Evolutionary conservation across 2,329 filamentous ascomycete genomes (phyloP).

Genomic region (Berkeleyomyces rouxiae): DNA sequence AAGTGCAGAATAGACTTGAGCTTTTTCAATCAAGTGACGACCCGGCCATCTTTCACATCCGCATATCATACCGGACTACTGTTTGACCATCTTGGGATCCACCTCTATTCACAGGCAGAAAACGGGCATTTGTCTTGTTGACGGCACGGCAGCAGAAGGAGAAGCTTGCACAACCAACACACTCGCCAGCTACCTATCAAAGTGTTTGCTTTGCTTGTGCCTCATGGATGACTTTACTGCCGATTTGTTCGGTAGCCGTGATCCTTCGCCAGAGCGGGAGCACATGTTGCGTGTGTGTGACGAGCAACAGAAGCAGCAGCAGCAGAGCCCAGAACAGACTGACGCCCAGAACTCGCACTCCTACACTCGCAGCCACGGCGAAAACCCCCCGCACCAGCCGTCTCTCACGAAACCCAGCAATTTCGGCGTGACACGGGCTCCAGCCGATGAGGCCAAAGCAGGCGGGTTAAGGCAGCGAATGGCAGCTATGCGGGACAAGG

Average conservation of each 20-base stretch:
- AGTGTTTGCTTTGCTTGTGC: neutral
- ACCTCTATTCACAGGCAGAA: too few species aligned
- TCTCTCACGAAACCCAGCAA: neutral
- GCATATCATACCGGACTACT: too few species aligned
- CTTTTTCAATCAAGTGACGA: too few species aligned
- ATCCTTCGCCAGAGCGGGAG: constrained; percentile 14
- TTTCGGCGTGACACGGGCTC: constrained; percentile 5
- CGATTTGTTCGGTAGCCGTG: constrained; percentile 20
- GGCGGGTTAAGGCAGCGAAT: constrained; percentile 24
- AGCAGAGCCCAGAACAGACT: neutral
- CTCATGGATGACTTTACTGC: constrained; percentile 27
- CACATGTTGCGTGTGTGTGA: neutral
- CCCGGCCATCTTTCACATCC: too few species aligned
- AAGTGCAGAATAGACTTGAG: too few species aligned
- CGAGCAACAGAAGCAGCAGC: neutral
- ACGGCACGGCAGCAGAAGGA: neutral
- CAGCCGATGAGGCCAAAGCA: constrained; percentile 18
- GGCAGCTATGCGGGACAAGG: constrained; percentile 28
- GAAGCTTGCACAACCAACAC: constrained; percentile 1
- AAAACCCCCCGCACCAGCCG: neutral
- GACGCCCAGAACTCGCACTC: neutral
- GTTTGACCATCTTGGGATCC: too few species aligned
- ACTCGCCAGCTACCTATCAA: neutral
- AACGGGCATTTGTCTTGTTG: too few species aligned
- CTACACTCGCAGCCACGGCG: neutral